Evolutionary conservation across 2,329 filamentous ascomycete species (phyloP).

Genomic region (Arthroderma sp.): DNA sequence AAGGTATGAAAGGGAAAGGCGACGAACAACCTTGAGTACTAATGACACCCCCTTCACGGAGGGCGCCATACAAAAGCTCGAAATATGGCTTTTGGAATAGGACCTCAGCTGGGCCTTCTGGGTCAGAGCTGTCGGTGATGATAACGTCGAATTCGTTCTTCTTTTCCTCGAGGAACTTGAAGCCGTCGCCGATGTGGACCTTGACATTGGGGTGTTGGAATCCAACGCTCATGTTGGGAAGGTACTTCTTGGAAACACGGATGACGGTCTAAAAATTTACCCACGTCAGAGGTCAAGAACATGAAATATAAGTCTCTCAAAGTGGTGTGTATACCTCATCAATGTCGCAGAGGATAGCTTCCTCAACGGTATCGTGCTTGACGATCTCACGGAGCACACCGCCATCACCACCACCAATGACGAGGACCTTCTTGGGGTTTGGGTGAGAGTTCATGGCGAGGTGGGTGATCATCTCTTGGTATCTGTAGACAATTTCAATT

Average conservation of each 20-base stretch:
- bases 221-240: conserved; percentile 83
- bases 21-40: conserved; percentile 99
- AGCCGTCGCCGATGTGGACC: conserved; percentile 89
- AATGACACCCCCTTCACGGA: conserved; percentile 93
- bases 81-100: conserved; percentile 99
- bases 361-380: conserved; percentile 95
- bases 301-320: no score
- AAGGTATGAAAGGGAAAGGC: conserved; percentile 68
- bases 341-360: conserved; percentile 95
- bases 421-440: conserved; percentile 93
- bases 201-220: conserved; percentile 90
- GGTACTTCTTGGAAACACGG: conserved; percentile 94
- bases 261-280: conserved; percentile 58
- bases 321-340: conserved; percentile 52
- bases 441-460: conserved; percentile 97
- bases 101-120: conserved; percentile 87
- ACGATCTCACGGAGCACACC: conserved; percentile 96
- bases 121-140: conserved; percentile 97
- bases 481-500: conserved; percentile 30
- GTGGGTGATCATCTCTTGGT: conserved; percentile 99
- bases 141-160: conserved; percentile 98
- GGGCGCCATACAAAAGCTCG: conserved; percentile 76
- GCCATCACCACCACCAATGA: conserved; percentile 94
- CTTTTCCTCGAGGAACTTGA: conserved; percentile 95
- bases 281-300: no score